phyloP scores from a whole-genome alignment of 2,329 filamentous ascomycete species.

The Drechslera avenae region DNA sequence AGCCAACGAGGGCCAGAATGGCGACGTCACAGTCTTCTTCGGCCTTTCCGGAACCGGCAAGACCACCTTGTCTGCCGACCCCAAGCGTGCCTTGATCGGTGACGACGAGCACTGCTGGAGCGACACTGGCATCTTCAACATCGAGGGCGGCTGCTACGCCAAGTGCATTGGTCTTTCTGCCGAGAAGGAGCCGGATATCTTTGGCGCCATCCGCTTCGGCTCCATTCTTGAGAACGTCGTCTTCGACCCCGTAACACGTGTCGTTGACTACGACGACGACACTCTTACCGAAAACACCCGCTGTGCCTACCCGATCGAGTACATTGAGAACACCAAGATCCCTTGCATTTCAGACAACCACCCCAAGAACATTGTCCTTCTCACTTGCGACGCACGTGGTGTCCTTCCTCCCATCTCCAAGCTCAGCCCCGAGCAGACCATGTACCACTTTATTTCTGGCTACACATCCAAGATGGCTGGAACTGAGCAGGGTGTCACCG shows the following conservation, averaged over 20 bases:
- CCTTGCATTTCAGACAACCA: constrained; percentile 87
- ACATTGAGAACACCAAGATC: constrained; percentile 98
- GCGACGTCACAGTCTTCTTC: constrained; percentile 99
- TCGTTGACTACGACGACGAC: constrained; percentile 92
- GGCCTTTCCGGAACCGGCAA: constrained; percentile 98
- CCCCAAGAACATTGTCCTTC: constrained; percentile 95
- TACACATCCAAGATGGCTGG: constrained; percentile 99
- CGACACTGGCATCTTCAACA: constrained; percentile 97
- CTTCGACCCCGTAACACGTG: constrained; percentile 86
- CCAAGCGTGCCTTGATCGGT: constrained; percentile 93
- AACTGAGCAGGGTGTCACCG: constrained; percentile 94
- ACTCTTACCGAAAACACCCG: constrained; percentile 98
- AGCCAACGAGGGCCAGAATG: constrained; percentile 91
- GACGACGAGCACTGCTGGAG: constrained; percentile 99
- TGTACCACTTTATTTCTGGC: constrained; percentile 99
- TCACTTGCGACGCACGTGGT: constrained; percentile 97
- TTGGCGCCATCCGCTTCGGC: constrained; percentile 91
- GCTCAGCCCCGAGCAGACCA: constrained; percentile 90
- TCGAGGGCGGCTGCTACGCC: constrained; percentile 98
- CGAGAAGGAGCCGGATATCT: constrained; percentile 99
- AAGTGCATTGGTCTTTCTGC: constrained; percentile 97
- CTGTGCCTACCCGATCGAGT: constrained; percentile 98
- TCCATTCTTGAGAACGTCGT: constrained; percentile 99
- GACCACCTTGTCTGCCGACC: constrained; percentile 96
- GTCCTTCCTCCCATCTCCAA: constrained; percentile 98